Conservation (phyloP, 768 basidiomycete species). For the Dacryopinax primogenitus region DNA sequence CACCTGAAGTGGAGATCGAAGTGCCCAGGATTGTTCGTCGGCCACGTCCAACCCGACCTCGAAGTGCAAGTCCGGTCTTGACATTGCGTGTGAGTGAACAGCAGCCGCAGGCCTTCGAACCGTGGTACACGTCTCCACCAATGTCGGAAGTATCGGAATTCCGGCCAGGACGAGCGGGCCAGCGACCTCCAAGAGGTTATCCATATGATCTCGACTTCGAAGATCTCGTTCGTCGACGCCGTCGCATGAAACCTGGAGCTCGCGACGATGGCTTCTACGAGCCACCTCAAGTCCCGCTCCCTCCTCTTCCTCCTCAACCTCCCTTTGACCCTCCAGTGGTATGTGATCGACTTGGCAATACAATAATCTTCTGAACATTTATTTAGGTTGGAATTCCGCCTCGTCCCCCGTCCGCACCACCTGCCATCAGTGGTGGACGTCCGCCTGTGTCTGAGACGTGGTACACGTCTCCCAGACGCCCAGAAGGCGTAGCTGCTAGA, state of each 20-base stretch:
- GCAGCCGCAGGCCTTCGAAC: neutral
- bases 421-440: neutral
- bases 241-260: neutral
- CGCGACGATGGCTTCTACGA: neutral
- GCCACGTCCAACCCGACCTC: conserved; percentile 6
- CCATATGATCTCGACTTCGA: neutral
- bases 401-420: neutral
- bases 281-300: neutral
- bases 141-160: neutral
- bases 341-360: neutral
- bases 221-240: neutral
- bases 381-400: neutral
- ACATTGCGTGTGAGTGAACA: neutral
- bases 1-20: conserved; percentile 4
- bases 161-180: neutral
- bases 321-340: neutral
- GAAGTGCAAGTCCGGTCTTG: conserved; percentile 12
- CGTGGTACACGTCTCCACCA: neutral
- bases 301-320: neutral
- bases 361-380: neutral
- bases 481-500: neutral
- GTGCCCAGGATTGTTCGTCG: conserved; percentile 7
- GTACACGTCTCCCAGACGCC: neutral
- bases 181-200: neutral
- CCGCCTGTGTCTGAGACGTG: neutral